A percentile compares a stretch with the other conserved stretches of the same genome.
Conservation (phyloP, 139 green algal species). For the Nannochloris sp. region DNA sequence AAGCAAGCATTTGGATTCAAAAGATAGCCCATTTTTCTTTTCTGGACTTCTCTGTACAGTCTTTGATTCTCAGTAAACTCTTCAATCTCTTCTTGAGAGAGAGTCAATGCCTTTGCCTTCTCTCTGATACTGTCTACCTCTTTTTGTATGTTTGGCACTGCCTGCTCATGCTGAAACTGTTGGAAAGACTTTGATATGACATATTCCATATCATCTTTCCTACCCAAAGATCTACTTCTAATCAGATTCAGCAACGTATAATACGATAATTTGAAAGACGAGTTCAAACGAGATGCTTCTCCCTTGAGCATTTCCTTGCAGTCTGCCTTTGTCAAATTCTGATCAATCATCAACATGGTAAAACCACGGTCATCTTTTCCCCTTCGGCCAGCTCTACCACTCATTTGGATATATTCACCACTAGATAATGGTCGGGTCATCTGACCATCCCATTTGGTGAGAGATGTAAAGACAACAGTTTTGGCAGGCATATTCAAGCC, state of each 20-base stretch:
- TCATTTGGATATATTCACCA: conserved; percentile 98
- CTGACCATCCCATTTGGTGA: conserved; percentile 88
- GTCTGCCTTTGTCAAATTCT: conserved; percentile 41
- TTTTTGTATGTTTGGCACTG: conserved; percentile 28
- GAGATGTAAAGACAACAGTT: conserved; percentile 83
- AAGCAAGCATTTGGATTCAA: conserved; percentile 49
- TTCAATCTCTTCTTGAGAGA: conserved; percentile 8
- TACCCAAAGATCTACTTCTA: conserved; percentile 57
- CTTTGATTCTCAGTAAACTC: conserved; percentile 4
- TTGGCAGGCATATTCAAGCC: conserved; percentile 97
- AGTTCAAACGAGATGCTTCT: conserved; percentile 53
- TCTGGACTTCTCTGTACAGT: conserved; percentile 11
- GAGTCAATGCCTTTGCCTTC: conserved; percentile 12
- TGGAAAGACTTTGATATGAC: conserved; percentile 86
- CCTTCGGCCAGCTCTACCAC: conserved; percentile 76
- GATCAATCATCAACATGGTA: conserved; percentile 81
- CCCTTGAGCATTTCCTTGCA: conserved; percentile 44
- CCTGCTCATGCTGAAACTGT: conserved; percentile 84
- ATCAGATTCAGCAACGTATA: conserved; percentile 93
- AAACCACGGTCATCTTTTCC: conserved; percentile 84
- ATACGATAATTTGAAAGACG: conserved; percentile 79
- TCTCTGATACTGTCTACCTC: conserved; percentile 14
- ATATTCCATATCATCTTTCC: conserved; percentile 66
- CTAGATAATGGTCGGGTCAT: conserved; percentile 42
- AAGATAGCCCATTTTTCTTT: conserved; percentile 27